Conservation (phyloP, 2,329 filamentous ascomycete genomes). For the Ampelomyces quisqualis region DNA sequence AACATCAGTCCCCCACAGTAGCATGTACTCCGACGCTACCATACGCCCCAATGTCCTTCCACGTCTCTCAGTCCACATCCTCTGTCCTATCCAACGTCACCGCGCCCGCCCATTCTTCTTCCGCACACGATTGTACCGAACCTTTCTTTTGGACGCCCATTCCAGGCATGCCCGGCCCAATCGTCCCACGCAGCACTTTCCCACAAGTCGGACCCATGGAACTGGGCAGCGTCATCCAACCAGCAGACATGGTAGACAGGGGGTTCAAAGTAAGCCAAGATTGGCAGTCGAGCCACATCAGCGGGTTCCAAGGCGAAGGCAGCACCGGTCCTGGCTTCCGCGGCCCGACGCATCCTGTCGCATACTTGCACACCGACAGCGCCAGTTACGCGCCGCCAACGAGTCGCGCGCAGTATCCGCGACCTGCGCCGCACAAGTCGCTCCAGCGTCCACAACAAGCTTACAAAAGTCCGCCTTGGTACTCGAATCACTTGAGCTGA, state of each 20-base stretch:
- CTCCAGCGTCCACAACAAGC: too few relatives aligned
- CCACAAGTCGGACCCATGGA: constrained; percentile 38
- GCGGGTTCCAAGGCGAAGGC: too few relatives aligned
- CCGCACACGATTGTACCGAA: constrained; percentile 19
- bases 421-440: too few relatives aligned
- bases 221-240: constrained; percentile 35
- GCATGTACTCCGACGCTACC: constrained; percentile 14
- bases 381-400: too few relatives aligned
- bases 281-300: constrained; percentile 13
- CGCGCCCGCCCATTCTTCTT: constrained; percentile 14
- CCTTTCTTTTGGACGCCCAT: constrained; percentile 44
- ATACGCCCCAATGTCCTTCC: constrained; percentile 10
- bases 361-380: too few relatives aligned
- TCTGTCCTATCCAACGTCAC: constrained; percentile 12
- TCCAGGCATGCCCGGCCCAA: constrained; percentile 43
- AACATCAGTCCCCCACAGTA: constrained; percentile 17
- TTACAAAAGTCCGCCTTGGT: too few relatives aligned
- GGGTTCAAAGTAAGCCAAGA: constrained; percentile 39
- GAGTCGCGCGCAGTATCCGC: too few relatives aligned
- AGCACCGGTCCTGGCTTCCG: too few relatives aligned
- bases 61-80: constrained; percentile 18
- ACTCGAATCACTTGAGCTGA: too few relatives aligned
- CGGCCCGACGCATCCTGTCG: too few relatives aligned
- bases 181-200: constrained; percentile 30
- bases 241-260: constrained; percentile 32